Evolutionary conservation across 768 basidiomycete species (phyloP).

Genomic region (Trametes cubensis): DNA sequence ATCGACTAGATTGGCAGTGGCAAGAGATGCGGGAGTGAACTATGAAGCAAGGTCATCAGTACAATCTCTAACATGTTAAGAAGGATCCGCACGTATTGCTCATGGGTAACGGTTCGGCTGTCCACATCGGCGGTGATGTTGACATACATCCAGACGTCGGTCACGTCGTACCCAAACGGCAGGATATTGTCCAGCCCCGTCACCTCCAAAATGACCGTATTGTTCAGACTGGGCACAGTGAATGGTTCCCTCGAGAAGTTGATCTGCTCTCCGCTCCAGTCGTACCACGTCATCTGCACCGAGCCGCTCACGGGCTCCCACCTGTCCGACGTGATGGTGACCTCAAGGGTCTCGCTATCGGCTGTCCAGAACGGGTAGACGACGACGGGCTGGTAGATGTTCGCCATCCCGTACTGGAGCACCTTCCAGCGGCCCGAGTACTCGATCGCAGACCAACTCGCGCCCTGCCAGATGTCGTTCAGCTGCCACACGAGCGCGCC

Average conservation of each 20-base stretch:
- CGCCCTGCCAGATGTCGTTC: constrained; percentile 64
- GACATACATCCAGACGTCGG: constrained; percentile 54
- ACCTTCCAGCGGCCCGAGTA: constrained; percentile 65
- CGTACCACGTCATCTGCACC: constrained; percentile 60
- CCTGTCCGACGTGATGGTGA: constrained; percentile 55
- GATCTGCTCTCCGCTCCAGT: constrained; percentile 50
- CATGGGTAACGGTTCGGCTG: constrained; percentile 46
- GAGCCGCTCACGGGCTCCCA: constrained; percentile 49
- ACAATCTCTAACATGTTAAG: background rate
- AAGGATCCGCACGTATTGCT: constrained; percentile 50
- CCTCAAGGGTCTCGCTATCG: constrained; percentile 48
- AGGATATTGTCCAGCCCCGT: constrained; percentile 48
- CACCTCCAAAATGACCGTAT: constrained; percentile 45
- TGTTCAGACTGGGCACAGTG: constrained; percentile 51
- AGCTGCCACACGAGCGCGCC: constrained; percentile 63
- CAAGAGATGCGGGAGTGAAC: constrained; percentile 57
- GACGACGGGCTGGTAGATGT: constrained; percentile 48
- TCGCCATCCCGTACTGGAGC: constrained; percentile 52
- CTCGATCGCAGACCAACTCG: constrained; percentile 58
- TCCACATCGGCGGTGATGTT: constrained; percentile 49
- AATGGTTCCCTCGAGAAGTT: constrained; percentile 43
- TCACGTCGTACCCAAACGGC: constrained; percentile 42
- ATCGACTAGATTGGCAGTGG: constrained; percentile 49
- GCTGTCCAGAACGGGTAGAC: constrained; percentile 62
- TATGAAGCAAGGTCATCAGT: constrained; percentile 25